phyloP scores from a whole-genome alignment of 2,329 filamentous ascomycete species.

The Cordyceps cateniannulata region DNA sequence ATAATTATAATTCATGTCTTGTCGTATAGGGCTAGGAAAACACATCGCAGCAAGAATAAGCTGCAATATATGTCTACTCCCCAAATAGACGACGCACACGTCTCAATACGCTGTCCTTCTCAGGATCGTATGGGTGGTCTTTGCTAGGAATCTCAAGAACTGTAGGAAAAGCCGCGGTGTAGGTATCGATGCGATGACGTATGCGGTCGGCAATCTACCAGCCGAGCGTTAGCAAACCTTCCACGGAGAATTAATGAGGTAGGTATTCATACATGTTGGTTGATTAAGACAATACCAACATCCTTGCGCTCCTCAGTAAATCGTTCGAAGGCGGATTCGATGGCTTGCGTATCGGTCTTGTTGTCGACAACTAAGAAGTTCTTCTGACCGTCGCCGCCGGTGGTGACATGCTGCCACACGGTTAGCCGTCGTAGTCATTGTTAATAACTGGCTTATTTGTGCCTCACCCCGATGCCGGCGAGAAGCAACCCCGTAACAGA shows the following conservation, averaged over 20 bases:
- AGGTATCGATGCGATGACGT: slow-evolving; percentile 81
- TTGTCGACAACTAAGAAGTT: slow-evolving; percentile 96
- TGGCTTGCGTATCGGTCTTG: slow-evolving; percentile 83
- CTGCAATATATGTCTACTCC: slow-evolving; percentile 45
- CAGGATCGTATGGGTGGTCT: slow-evolving; percentile 96
- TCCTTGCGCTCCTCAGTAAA: slow-evolving; percentile 91
- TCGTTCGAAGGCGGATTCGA: slow-evolving; percentile 82
- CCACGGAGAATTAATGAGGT: too few relatives aligned
- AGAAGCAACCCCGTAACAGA: slow-evolving; percentile 93
- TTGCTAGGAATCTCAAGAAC: slow-evolving; percentile 97
- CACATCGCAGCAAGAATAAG: neutral
- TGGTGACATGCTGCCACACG: slow-evolving; percentile 70
- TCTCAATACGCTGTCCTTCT: slow-evolving; percentile 96
- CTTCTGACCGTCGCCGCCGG: slow-evolving; percentile 82
- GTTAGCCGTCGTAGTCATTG: neutral
- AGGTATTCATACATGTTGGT: slow-evolving; percentile 70
- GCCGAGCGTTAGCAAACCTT: neutral
- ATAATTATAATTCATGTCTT: neutral
- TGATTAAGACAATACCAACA: slow-evolving; percentile 93
- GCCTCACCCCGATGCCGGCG: slow-evolving; percentile 80
- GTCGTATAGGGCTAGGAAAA: neutral
- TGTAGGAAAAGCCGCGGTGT: slow-evolving; percentile 92
- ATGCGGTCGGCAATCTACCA: slow-evolving; percentile 85
- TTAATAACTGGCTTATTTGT: neutral
- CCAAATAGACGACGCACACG: slow-evolving; percentile 65